These are phyloP conservation scores for Centaurea solstitialis DNA, from an alignment of 129 eudicot species.

Conservation along the genomic window DNA sequence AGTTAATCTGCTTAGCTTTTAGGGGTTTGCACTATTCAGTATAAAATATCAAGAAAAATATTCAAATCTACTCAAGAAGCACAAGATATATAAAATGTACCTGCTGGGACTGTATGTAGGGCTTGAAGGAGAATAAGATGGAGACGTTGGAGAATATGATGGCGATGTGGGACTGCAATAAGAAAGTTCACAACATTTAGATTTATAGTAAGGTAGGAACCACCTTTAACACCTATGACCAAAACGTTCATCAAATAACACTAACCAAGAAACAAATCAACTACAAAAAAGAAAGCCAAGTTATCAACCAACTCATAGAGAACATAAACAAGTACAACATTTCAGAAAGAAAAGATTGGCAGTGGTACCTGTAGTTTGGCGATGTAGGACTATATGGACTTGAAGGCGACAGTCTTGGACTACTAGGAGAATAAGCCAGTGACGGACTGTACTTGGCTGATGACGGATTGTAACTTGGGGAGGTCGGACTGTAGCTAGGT, in stretches of 20 bases:
- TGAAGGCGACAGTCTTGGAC: constrained; percentile 83
- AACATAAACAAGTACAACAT: background rate
- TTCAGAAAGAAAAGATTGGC: background rate
- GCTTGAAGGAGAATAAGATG: constrained; percentile 96
- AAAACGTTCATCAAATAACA: background rate
- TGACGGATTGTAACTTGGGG: constrained; percentile 82
- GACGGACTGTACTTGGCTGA: constrained; percentile 93
- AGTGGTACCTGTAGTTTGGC: constrained; percentile 79
- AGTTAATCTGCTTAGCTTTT: background rate
- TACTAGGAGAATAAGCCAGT: constrained; percentile 88
- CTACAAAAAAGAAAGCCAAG: background rate
- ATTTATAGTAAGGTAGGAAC: background rate
- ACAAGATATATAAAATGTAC: constrained; percentile 53
- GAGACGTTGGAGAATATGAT: constrained; percentile 93
- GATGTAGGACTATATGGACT: constrained; percentile 95
- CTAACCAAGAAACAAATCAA: background rate
- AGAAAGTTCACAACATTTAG: background rate
- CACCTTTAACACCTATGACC: background rate
- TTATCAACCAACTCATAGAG: background rate
- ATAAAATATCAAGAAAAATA: background rate
- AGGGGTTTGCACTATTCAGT: background rate
- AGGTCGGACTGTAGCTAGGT: constrained; percentile 83
- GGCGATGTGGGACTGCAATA: constrained; percentile 95
- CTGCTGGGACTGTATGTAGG: constrained; percentile 99
- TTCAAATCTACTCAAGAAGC: background rate